A percentile compares a stretch with the other conserved stretches of the same genome.
These are phyloP conservation scores for Suillus decipiens DNA, from an alignment of 768 basidiomycete species.

Conservation along the genomic window DNA sequence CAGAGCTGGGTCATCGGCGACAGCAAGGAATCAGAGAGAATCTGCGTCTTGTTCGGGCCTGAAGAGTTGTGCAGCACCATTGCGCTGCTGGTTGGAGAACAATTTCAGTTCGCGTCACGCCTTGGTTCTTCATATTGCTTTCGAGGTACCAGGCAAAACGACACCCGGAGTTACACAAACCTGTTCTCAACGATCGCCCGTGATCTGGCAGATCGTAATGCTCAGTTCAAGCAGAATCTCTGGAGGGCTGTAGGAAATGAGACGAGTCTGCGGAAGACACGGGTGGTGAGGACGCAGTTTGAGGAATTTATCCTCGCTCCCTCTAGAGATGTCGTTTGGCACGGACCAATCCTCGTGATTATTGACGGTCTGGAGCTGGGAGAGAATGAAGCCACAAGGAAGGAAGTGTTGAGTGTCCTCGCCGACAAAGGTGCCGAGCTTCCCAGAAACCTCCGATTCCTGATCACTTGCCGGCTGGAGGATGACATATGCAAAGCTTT, in stretches of 20 bases:
- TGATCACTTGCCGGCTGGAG: slow-evolving; percentile 30
- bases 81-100: slow-evolving; percentile 30
- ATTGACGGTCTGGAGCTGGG: slow-evolving; percentile 37
- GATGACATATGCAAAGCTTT: slow-evolving; percentile 19
- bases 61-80: slow-evolving; percentile 32
- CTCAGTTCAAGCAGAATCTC: slow-evolving; percentile 23
- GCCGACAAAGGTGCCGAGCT: slow-evolving; percentile 10
- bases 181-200: slow-evolving; percentile 35
- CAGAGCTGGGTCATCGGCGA: slow-evolving; percentile 17
- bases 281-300: slow-evolving; percentile 27
- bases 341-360: slow-evolving; percentile 35
- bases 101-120: slow-evolving; percentile 26
- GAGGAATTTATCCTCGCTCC: slow-evolving; percentile 23
- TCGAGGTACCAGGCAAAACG: slow-evolving; percentile 11
- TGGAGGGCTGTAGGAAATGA: slow-evolving; percentile 13
- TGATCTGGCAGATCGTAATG: slow-evolving; percentile 33
- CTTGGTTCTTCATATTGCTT: slow-evolving; percentile 37
- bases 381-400: slow-evolving; percentile 20
- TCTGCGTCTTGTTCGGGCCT: slow-evolving; percentile 30
- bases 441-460: slow-evolving; percentile 26
- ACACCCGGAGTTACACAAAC: slow-evolving; percentile 20
- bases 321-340: slow-evolving; percentile 16
- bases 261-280: slow-evolving; percentile 19
- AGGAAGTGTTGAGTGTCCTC: slow-evolving; percentile 24
- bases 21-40: slow-evolving; percentile 15